Evolutionary conservation across 257 asterid species (phyloP).

Genomic region (Penstemon davidsonii): DNA sequence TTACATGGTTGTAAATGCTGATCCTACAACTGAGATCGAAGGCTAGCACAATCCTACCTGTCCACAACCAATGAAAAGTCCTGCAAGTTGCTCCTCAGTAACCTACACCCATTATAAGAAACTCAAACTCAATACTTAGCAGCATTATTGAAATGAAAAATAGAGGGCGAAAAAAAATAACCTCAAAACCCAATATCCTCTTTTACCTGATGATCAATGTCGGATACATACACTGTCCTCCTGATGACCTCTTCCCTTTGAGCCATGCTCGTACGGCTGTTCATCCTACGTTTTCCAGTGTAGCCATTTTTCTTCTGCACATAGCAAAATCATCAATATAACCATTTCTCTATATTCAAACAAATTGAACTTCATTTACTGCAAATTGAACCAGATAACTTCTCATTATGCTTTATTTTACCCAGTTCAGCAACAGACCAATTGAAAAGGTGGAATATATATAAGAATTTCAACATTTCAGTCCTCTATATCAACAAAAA

Average conservation of each 20-base stretch:
- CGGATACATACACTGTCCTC: slow-evolving; percentile 79
- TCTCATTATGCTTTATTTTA: background rate
- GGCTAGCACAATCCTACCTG: slow-evolving; percentile 40
- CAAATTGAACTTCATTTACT: background rate
- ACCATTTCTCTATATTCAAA: background rate
- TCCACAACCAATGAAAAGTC: slow-evolving; percentile 61
- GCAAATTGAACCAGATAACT: slow-evolving; percentile 16
- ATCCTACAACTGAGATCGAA: slow-evolving; percentile 16
- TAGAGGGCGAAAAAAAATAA: background rate
- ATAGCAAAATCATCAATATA: slow-evolving; percentile 26
- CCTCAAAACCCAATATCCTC: background rate
- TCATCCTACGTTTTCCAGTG: slow-evolving; percentile 55
- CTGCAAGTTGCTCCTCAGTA: slow-evolving; percentile 79
- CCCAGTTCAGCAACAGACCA: background rate
- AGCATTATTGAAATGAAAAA: background rate
- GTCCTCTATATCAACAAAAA: slow-evolving; percentile 15
- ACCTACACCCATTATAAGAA: slow-evolving; percentile 44
- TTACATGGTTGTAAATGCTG: background rate
- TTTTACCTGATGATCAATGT: slow-evolving; percentile 76
- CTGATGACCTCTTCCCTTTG: slow-evolving; percentile 75
- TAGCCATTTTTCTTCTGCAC: slow-evolving; percentile 60
- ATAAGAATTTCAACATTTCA: background rate
- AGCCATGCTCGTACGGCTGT: slow-evolving; percentile 65
- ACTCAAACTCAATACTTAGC: background rate
- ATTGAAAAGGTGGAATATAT: background rate